Evolutionary conservation across 2,329 filamentous ascomycete species (phyloP).

Genomic region (Paramyrothecium sp.): DNA sequence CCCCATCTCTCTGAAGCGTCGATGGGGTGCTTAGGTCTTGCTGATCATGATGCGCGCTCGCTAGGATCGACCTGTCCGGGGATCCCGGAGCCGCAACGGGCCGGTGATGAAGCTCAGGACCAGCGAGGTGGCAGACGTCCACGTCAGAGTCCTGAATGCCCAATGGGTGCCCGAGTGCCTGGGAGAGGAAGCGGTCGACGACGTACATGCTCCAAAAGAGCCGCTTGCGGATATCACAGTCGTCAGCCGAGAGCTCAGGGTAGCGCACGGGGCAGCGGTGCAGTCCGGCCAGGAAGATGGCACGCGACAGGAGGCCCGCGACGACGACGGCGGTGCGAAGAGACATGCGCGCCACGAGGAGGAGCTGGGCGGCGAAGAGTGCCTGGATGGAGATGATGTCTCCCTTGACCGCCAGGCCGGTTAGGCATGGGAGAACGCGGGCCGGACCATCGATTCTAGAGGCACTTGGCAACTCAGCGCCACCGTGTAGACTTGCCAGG

Average conservation of each 20-base stretch:
- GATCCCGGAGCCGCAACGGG: background rate
- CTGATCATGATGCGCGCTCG: background rate
- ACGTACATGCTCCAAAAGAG: conserved; percentile 38
- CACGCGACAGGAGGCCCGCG: conserved; percentile 42
- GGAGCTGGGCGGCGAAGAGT: conserved; percentile 45
- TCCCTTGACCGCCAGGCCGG: conserved; percentile 34
- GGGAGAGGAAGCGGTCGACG: conserved; percentile 32
- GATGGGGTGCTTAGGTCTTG: background rate
- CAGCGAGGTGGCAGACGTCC: conserved; percentile 32
- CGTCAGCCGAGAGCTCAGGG: conserved; percentile 33
- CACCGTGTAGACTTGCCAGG: conserved; percentile 30
- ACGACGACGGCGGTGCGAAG: conserved; percentile 46
- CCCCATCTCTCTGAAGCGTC: background rate
- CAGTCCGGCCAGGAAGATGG: conserved; percentile 47
- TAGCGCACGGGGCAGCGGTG: conserved; percentile 52
- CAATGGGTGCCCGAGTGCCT: conserved; percentile 32
- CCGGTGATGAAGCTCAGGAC: conserved; percentile 18
- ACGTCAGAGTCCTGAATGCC: conserved; percentile 33
- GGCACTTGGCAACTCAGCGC: conserved; percentile 19
- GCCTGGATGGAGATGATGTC: conserved; percentile 47
- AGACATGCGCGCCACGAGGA: conserved; percentile 45
- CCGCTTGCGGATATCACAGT: conserved; percentile 33
- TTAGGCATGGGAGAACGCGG: conserved; percentile 34
- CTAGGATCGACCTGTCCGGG: too few species aligned
- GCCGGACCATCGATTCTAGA: conserved; percentile 33